Percentiles rank a stretch among this genome's conserved stretches.
Conservation (phyloP, 257 asterid species). For the Euphrasia confusa region DNA sequence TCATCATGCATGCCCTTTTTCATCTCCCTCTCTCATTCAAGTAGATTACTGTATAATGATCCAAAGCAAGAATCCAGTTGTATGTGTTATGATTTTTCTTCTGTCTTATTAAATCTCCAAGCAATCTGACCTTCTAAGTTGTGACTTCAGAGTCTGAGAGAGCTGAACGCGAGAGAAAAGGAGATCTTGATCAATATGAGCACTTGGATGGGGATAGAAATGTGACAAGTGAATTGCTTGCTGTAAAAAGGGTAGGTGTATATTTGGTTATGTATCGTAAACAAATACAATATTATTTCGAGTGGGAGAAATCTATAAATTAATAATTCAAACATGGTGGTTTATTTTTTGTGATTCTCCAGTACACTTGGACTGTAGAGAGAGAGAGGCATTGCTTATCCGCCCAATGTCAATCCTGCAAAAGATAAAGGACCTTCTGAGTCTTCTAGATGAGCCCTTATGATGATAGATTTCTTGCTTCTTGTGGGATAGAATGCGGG, state of each 20-base stretch:
- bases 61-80: slow-evolving; percentile 4
- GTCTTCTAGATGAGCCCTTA: slow-evolving; percentile 70
- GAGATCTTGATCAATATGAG: slow-evolving; percentile 95
- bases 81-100: slow-evolving; percentile 15
- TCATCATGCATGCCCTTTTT: background rate
- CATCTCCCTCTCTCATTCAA: background rate
- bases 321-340: slow-evolving; percentile 19
- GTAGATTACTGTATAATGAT: slow-evolving; percentile 3
- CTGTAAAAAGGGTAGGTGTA: slow-evolving; percentile 75
- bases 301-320: background rate
- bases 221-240: slow-evolving; percentile 62
- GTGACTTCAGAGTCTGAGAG: slow-evolving; percentile 75
- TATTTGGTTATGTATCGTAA: slow-evolving; percentile 2
- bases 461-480: slow-evolving; percentile 81
- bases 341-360: slow-evolving; percentile 33
- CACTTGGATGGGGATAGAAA: slow-evolving; percentile 96
- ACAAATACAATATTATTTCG: background rate
- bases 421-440: slow-evolving; percentile 73
- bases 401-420: slow-evolving; percentile 92
- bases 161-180: slow-evolving; percentile 92
- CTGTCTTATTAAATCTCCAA: slow-evolving; percentile 15
- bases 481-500: slow-evolving; percentile 99
- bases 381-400: slow-evolving; percentile 89
- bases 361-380: slow-evolving; percentile 98
- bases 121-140: slow-evolving; percentile 22